Percentiles rank a stretch among this genome's conserved stretches.
phyloP scores from a whole-genome alignment of 1,284 basidiomycete genomes.

The Ganoderma boninense region DNA sequence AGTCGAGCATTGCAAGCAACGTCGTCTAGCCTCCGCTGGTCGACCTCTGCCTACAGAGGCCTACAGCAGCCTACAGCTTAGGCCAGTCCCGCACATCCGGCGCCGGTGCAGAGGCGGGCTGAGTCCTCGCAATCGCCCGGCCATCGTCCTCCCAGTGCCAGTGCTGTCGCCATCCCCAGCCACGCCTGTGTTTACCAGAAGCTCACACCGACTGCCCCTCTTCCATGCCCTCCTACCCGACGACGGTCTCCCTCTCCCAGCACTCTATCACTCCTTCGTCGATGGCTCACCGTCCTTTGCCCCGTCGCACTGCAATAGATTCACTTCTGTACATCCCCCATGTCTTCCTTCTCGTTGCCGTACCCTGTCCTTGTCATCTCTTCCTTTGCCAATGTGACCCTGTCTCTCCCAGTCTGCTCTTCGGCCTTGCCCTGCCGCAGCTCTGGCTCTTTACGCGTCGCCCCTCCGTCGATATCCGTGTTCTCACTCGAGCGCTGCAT shows the following conservation, averaged over 20 bases:
- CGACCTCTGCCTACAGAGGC: no score
- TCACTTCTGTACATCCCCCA: background rate
- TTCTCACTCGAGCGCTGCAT: background rate
- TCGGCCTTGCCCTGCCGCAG: background rate
- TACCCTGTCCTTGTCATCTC: background rate
- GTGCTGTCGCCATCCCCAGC: no score
- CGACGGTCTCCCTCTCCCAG: background rate
- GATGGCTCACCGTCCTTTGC: background rate
- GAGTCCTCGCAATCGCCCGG: no score
- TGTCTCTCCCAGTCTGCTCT: background rate
- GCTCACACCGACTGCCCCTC: no score
- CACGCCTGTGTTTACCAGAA: no score
- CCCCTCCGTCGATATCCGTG: background rate
- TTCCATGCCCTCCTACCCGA: no score
- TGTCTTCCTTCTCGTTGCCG: background rate
- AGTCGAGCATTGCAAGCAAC: no score
- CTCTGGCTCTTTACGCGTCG: background rate
- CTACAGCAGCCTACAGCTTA: no score
- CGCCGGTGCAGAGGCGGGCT: no score
- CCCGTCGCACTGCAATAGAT: background rate
- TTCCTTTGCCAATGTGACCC: background rate
- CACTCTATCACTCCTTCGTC: background rate
- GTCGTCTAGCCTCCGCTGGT: no score
- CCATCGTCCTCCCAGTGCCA: no score
- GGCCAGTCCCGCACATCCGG: no score